A percentile compares a stretch with the other conserved stretches of the same genome.
Conservation (phyloP, 345 rosid genomes). For the Trapa incisa region DNA sequence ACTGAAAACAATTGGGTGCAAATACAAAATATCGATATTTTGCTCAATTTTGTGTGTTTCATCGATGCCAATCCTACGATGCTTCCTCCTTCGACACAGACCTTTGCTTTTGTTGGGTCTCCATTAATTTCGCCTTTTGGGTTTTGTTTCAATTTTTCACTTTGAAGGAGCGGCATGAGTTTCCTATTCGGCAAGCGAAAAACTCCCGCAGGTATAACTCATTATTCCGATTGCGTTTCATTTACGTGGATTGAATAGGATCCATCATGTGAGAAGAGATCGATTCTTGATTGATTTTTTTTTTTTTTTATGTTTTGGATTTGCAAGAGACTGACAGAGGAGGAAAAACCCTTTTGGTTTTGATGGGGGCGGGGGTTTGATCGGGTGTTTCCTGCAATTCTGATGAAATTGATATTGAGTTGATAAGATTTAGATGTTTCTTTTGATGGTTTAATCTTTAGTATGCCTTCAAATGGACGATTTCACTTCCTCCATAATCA, state of each 20-base stretch:
- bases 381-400: neutral
- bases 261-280: neutral
- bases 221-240: neutral
- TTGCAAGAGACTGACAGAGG: neutral
- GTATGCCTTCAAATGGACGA: neutral
- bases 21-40: no score
- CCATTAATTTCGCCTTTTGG: neutral
- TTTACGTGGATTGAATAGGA: neutral
- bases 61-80: neutral
- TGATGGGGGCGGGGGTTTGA: neutral
- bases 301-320: neutral
- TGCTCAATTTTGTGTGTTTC: no score
- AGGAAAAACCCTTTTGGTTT: neutral
- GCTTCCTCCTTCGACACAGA: neutral
- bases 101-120: neutral
- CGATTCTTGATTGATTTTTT: neutral
- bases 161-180: constrained; percentile 34
- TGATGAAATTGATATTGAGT: neutral
- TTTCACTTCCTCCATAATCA: neutral
- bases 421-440: neutral
- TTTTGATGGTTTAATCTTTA: neutral
- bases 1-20: no score
- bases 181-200: constrained; percentile 70
- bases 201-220: constrained; percentile 51
- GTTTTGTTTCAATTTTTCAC: neutral